Evolutionary conservation across 768 basidiomycete genomes (phyloP), one percentile per base, ranked within the genome.

Genomic region (Lactarius psammicola): DNA sequence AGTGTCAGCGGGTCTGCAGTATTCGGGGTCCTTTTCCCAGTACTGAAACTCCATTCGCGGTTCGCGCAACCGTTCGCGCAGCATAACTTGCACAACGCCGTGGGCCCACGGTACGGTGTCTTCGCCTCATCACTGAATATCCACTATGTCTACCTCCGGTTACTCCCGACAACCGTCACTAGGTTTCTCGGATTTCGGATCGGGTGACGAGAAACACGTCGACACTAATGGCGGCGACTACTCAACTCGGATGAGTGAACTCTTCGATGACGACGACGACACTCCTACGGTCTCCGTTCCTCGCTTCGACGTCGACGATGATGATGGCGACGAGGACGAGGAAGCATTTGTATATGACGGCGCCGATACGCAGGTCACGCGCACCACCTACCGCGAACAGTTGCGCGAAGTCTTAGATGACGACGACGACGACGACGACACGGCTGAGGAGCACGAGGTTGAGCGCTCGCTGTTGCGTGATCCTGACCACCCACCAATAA

Each of bases 261-360:
- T 89, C 20, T 80, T 89, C 70, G 80, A 51, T 23, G 49, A 79
- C 62, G 77, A 78, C 69, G 76, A 75, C 20, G 72, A 73, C 11
- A 62, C 60, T 10, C 17, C 55, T 13, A 18, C 57, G 1, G 10
- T 26, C 30, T 56, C 60, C 2, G 17, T 15, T 59, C 55, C 44
- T 33, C 65, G 40, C 23, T 66, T 66, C 5, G 72, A 69, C 38
- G 68, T 67, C 13, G 74, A 74, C 17, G 71, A 74, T 17, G 71
- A 72, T 5, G 74, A 71, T 28, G 76, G 74, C 36, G 76, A 75
- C 20, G 79, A 80, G 4, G 80, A 83, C 4, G 80, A 80, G 0
- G 85, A 83, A 34, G 85, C 77, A 0, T 94, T 94, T 70, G 66
- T 92, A 33, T 95, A 94, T 72, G 80, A 81, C 33, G 92, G 91